phyloP scores from a whole-genome alignment of 2,329 filamentous ascomycete genomes.

The Teratosphaeria viscida region DNA sequence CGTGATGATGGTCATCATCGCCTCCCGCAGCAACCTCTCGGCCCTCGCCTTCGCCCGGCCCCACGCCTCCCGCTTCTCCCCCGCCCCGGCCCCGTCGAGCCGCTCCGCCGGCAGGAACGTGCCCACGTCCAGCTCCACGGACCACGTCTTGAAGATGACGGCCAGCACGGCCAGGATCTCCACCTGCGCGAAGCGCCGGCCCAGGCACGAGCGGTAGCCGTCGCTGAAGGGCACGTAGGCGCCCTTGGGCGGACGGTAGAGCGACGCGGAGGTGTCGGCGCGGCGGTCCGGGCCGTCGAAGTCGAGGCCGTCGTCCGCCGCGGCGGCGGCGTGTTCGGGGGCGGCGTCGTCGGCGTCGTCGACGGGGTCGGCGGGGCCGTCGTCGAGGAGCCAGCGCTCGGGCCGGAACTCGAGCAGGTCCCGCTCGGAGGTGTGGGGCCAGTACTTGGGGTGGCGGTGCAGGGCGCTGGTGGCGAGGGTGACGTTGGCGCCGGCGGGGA shows the following conservation, averaged over 20 bases:
- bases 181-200: constrained; percentile 46
- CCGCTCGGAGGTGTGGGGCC: constrained; percentile 45
- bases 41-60: constrained; percentile 48
- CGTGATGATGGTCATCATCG: constrained; percentile 55
- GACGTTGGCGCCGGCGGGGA: constrained; percentile 49
- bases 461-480: constrained; percentile 45
- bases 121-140: constrained; percentile 58
- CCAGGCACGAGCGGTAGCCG: constrained; percentile 45
- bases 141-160: constrained; percentile 46
- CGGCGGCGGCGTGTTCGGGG: neutral
- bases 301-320: constrained; percentile 18
- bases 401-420: constrained; percentile 61
- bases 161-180: constrained; percentile 46
- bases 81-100: constrained; percentile 29
- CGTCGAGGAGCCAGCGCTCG: constrained; percentile 55
- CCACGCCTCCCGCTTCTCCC: constrained; percentile 49
- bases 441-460: constrained; percentile 62
- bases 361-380: constrained; percentile 13
- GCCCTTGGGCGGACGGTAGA: constrained; percentile 49
- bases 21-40: constrained; percentile 42
- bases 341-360: constrained; percentile 25
- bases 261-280: constrained; percentile 47
- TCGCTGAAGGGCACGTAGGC: constrained; percentile 47
- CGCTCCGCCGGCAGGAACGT: constrained; percentile 33
- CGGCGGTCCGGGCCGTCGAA: constrained; percentile 49